Conservation (phyloP, 163 green algal genomes). For the Botryococcus braunii region DNA sequence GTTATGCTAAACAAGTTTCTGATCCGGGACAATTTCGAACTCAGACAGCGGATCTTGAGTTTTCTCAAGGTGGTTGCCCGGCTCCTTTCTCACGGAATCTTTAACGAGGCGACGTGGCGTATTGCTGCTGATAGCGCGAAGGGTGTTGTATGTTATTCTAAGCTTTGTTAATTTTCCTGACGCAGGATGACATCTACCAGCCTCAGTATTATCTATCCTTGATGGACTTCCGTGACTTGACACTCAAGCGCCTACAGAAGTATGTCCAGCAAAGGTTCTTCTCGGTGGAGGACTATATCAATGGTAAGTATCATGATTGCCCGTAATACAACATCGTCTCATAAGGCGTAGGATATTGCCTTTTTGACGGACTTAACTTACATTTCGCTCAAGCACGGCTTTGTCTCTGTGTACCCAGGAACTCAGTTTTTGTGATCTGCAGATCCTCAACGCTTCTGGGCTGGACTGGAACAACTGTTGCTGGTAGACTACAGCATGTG, state of each 20-base stretch:
- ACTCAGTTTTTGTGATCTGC: slow-evolving; percentile 2
- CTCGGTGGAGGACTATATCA: slow-evolving; percentile 60
- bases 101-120: neutral
- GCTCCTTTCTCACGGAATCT: neutral
- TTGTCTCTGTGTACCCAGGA: too few relatives aligned
- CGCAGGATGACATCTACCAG: slow-evolving; percentile 66
- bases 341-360: too few relatives aligned
- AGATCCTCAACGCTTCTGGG: slow-evolving; percentile 21
- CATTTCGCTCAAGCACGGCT: too few relatives aligned
- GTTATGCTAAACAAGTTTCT: slow-evolving; percentile 29
- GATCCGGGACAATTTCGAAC: slow-evolving; percentile 56
- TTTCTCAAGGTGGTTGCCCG: slow-evolving; percentile 63
- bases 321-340: too few relatives aligned
- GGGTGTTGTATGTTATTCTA: neutral
- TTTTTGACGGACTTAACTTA: too few relatives aligned
- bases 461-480: slow-evolving; percentile 30
- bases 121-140: neutral
- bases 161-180: neutral
- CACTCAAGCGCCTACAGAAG: slow-evolving; percentile 55
- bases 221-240: slow-evolving; percentile 70
- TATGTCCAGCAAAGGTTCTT: slow-evolving; percentile 67
- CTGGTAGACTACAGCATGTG: slow-evolving; percentile 70
- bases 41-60: slow-evolving; percentile 56
- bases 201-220: slow-evolving; percentile 69
- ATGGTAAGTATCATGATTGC: slow-evolving; percentile 26